Base-by-base conservation (phyloP, 306 rosid genomes). In the Cucurbita ficifolia region DNA sequence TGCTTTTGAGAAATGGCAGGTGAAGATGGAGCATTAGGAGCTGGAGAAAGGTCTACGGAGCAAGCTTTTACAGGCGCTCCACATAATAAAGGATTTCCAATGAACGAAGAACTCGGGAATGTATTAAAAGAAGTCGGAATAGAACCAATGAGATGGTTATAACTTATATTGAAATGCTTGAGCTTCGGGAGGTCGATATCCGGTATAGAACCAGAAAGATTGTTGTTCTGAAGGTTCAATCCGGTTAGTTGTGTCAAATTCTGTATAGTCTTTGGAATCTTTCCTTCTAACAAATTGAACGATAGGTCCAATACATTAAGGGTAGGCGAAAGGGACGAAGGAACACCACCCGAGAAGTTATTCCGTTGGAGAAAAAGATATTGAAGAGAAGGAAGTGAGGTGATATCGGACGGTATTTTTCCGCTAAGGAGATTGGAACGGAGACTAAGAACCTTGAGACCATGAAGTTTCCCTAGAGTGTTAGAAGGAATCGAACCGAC, bases 401-500 rank as follows among this genome's bases (percentile, higher is more conserved):
- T 78, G 77, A 93, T 69, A 76, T 93, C 98, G 6, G 81, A 71
- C 21, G 96, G 96, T 12, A 93, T 81, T 70, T 46, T 77, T 68
- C 98, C 98, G 33, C 9, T 71, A 45, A 93, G 97, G 53, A 81
- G 88, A 82, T 93, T 93, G 61, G 96, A 93, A 6, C 96, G 87
- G 42, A 93, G 97, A 81, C 98, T 93, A 69, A 93, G 92, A 59
- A 21, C 50, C 58, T 54, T 79, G 21, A 90, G 97, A 19, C 86
- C 87, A 77, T 85, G 89, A 19, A 93, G 96, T 85, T 79, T 90
- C 67, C 97, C 90, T 3, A 93, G 84, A 36, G 98, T 93, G 68
- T 81, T 81, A 22, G 86, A 29, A 18, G 97, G 97, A 48, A 93
- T 85, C 16, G 86, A 18, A 60, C 98, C 98, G 1, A 88, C 77